These are phyloP conservation scores for Beauveria australis DNA, from an alignment of 2,329 filamentous ascomycete species.

Conservation along the genomic window DNA sequence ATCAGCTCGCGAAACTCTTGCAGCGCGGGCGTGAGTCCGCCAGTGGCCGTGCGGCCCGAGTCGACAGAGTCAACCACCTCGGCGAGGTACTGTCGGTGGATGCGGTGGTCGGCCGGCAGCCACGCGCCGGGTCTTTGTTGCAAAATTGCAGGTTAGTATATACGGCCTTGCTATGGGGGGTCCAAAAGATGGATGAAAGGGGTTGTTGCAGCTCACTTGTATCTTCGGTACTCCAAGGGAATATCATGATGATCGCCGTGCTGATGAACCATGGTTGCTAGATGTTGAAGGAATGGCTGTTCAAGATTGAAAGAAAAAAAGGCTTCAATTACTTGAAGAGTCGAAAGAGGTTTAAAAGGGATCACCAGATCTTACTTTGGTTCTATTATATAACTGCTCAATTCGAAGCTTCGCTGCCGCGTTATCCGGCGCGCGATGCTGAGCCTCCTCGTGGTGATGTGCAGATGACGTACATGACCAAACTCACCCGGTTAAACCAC, in stretches of 20 bases:
- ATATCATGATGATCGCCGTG: conserved; percentile 44
- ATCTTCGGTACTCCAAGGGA: conserved; percentile 36
- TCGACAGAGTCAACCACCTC: conserved; percentile 45
- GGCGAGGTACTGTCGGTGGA: conserved; percentile 56
- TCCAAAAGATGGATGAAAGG: too few species aligned
- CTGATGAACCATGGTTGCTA: conserved; percentile 38
- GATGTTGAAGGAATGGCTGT: background rate
- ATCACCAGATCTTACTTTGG: background rate
- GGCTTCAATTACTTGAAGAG: background rate
- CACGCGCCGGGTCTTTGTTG: conserved; percentile 41
- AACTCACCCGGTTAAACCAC: background rate
- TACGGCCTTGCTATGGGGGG: too few species aligned
- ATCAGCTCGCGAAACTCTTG: conserved; percentile 59
- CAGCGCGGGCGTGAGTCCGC: conserved; percentile 50
- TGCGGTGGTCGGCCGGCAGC: conserved; percentile 55
- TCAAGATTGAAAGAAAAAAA: background rate
- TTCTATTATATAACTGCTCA: background rate
- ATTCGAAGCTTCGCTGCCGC: background rate
- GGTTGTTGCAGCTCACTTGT: conserved; percentile 27
- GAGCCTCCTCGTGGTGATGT: background rate
- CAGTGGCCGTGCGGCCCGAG: conserved; percentile 22
- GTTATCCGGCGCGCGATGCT: background rate
- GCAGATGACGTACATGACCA: background rate
- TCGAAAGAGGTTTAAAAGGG: background rate
- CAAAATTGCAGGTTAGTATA: background rate